These are phyloP conservation scores for Plantago lanceolata DNA, from an alignment of 305 asterid genomes.

Conservation along the genomic window DNA sequence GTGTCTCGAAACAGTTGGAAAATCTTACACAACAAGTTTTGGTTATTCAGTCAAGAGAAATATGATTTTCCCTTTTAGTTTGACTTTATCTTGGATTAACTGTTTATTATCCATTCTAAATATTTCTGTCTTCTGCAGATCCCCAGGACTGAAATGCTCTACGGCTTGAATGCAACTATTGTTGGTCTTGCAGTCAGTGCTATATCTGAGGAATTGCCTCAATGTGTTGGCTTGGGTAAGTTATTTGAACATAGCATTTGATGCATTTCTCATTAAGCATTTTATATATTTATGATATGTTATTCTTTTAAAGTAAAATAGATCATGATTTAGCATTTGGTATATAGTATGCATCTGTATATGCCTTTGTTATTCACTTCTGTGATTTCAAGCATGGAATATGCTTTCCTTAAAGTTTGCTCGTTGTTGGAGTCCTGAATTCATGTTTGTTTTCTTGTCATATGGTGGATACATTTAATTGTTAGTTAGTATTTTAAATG, in stretches of 20 bases:
- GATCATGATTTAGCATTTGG: too few relatives aligned
- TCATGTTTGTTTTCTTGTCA: not conserved
- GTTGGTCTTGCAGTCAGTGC: constrained; percentile 76
- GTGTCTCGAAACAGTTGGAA: not conserved
- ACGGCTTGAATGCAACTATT: constrained; percentile 81
- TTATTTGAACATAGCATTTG: constrained; percentile 17
- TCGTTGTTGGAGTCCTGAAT: constrained; percentile 2
- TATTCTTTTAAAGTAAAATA: too few relatives aligned
- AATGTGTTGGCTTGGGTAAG: constrained; percentile 89
- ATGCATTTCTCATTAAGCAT: constrained; percentile 2
- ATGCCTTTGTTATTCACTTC: not conserved
- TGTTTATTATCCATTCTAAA: constrained; percentile 12
- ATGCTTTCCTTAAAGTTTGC: not conserved
- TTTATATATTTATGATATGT: too few relatives aligned
- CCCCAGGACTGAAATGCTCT: constrained; percentile 54
- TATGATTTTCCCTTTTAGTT: constrained; percentile 6
- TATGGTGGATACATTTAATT: not conserved
- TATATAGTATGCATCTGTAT: too few relatives aligned
- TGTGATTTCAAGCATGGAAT: constrained; percentile 2
- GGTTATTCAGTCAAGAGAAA: not conserved
- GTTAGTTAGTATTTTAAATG: not conserved
- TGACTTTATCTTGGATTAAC: not conserved
- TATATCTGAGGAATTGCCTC: constrained; percentile 49
- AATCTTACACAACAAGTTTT: not conserved
- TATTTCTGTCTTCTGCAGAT: constrained; percentile 48